phyloP scores from a whole-genome alignment of 192 early-diverging fungal species.

The Gonapodya prolifera region DNA sequence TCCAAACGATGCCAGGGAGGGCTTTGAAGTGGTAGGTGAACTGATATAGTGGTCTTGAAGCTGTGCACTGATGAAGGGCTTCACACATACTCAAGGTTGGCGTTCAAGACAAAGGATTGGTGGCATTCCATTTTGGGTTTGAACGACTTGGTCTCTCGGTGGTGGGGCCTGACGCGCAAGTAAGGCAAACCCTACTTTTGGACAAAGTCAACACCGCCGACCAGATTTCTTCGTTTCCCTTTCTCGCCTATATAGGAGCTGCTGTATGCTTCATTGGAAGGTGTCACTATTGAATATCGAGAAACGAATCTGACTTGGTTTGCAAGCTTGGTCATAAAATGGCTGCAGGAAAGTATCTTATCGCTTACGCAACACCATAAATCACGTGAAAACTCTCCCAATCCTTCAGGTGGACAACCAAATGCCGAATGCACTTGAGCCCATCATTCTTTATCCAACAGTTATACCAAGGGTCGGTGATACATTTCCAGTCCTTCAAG shows the following conservation, averaged over 20 bases:
- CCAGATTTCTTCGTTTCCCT: neutral
- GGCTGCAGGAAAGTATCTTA: constrained; percentile 53
- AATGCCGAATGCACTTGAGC: constrained; percentile 67
- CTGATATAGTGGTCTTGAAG: constrained; percentile 19
- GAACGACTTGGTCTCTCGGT: constrained; percentile 87
- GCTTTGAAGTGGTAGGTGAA: constrained; percentile 34
- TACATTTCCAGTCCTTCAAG: constrained; percentile 9
- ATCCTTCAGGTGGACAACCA: constrained; percentile 70
- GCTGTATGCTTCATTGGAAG: constrained; percentile 65
- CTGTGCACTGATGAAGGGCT: neutral
- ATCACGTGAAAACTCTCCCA: neutral
- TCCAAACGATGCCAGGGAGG: constrained; percentile 11
- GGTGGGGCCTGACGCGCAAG: constrained; percentile 59
- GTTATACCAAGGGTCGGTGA: constrained; percentile 65
- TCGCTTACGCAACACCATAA: neutral
- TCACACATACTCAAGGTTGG: neutral
- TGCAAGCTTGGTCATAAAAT: constrained; percentile 62
- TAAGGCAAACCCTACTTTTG: constrained; percentile 7
- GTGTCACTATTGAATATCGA: constrained; percentile 59
- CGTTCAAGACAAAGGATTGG: constrained; percentile 16
- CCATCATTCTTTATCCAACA: constrained; percentile 91
- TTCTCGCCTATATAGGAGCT: constrained; percentile 45
- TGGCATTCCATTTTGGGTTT: constrained; percentile 59
- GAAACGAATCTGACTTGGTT: constrained; percentile 77
- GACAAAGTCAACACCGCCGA: neutral